Conservation (phyloP, 805 yeast genomes). For the Torulaspora gathmanii region DNA sequence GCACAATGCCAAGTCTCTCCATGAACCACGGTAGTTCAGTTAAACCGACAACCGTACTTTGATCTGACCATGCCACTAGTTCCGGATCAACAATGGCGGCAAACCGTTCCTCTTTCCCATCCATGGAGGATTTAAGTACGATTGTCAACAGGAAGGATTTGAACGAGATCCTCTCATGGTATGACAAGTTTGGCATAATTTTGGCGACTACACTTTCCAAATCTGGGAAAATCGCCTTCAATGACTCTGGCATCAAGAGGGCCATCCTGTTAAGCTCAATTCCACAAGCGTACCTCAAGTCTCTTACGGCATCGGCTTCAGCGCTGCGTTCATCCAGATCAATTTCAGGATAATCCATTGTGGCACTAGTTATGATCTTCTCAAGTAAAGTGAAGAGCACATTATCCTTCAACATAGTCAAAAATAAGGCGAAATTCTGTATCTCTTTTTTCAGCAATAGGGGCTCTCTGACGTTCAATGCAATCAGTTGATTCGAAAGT, state of each 20-base stretch:
- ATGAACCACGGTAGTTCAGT: constrained; percentile 93
- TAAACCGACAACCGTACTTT: constrained; percentile 82
- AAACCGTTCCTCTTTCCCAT: constrained; percentile 71
- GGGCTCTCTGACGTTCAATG: constrained; percentile 75
- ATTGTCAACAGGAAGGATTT: constrained; percentile 88
- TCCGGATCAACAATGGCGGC: constrained; percentile 91
- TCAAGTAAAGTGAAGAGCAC: constrained; percentile 83
- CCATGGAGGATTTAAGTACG: constrained; percentile 76
- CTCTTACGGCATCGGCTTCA: constrained; percentile 77
- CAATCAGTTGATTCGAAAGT: constrained; percentile 68
- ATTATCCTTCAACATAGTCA: constrained; percentile 79
- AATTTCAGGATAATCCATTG: constrained; percentile 68
- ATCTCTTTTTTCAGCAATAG: constrained; percentile 75
- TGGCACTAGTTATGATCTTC: constrained; percentile 75
- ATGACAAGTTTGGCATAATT: constrained; percentile 69
- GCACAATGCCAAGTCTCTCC: constrained; percentile 94
- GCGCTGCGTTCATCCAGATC: constrained; percentile 49
- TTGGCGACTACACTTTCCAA: constrained; percentile 74
- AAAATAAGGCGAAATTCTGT: constrained; percentile 89
- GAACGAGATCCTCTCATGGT: constrained; percentile 90
- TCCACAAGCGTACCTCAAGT: constrained; percentile 86
- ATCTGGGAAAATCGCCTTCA: constrained; percentile 74
- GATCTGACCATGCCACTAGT: constrained; percentile 86
- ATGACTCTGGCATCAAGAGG: constrained; percentile 86
- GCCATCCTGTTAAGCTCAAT: constrained; percentile 93